Percentiles rank a stretch among this genome's conserved stretches.
Conservation (phyloP, 345 rosid species). For the Eucalyptus paniculata region DNA sequence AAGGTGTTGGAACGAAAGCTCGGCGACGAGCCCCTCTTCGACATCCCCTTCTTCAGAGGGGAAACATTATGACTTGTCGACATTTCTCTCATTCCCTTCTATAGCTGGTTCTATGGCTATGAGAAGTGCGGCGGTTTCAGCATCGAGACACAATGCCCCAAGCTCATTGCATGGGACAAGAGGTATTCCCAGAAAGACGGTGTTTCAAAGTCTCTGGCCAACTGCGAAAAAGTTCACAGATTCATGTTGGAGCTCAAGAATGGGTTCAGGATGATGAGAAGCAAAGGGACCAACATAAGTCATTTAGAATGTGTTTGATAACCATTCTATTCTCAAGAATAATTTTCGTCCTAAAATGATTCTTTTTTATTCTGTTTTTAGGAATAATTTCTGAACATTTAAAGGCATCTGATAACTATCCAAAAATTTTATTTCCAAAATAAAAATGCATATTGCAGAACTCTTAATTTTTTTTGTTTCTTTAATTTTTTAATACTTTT, state of each 20-base stretch:
- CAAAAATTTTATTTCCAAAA: too few relatives aligned
- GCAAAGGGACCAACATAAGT: background rate
- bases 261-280: background rate
- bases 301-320: rapidly evolving
- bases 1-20: constrained; percentile 5
- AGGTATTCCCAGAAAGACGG: constrained; percentile 12
- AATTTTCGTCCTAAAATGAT: rapidly evolving
- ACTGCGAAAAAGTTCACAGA: constrained; percentile 1
- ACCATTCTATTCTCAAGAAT: rapidly evolving
- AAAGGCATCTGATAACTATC: rapidly evolving
- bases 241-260: background rate
- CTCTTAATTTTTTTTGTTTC: too few relatives aligned
- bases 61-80: constrained; percentile 10
- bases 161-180: constrained; percentile 4
- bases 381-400: too few relatives aligned
- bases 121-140: constrained; percentile 7
- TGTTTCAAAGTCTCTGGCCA: constrained; percentile 7
- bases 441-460: too few relatives aligned
- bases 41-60: background rate
- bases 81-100: background rate
- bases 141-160: constrained; percentile 5
- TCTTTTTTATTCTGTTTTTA: too few relatives aligned
- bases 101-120: constrained; percentile 1
- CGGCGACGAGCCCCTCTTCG: constrained; percentile 8
- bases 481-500: too few relatives aligned